A percentile compares a stretch with the other conserved stretches of the same genome.
phyloP scores from a whole-genome alignment of 495 filamentous ascomycete species.

The Thozetella sp. region DNA sequence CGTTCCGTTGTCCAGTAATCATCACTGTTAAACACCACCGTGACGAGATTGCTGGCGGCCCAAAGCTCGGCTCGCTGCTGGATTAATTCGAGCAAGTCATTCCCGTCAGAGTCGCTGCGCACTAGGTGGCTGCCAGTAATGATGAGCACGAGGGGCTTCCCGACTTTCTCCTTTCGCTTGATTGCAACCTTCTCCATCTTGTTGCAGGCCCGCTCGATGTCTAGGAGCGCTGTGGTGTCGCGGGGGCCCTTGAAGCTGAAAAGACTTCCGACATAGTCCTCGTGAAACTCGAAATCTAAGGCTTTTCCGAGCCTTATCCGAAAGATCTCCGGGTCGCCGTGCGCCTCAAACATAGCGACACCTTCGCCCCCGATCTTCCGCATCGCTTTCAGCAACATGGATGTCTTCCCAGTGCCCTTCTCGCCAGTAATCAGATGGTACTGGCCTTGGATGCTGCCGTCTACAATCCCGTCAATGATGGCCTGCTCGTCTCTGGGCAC shows the following conservation, averaged over 20 bases:
- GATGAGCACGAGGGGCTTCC: slow-evolving; percentile 74
- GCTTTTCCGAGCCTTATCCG: slow-evolving; percentile 83
- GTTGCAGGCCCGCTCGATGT: slow-evolving; percentile 94
- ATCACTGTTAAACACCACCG: slow-evolving; percentile 83
- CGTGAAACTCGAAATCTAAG: slow-evolving; percentile 81
- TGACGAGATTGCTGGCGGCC: slow-evolving; percentile 82
- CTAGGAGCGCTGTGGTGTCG: slow-evolving; percentile 82
- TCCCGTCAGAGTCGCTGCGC: slow-evolving; percentile 80
- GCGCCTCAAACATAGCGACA: slow-evolving; percentile 85
- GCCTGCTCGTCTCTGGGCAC: slow-evolving; percentile 73
- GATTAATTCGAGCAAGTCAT: slow-evolving; percentile 82
- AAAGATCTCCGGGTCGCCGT: slow-evolving; percentile 88
- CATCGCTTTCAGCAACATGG: slow-evolving; percentile 90
- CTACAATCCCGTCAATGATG: slow-evolving; percentile 72
- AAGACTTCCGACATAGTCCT: slow-evolving; percentile 88
- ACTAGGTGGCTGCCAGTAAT: slow-evolving; percentile 84
- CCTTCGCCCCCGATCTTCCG: slow-evolving; percentile 77
- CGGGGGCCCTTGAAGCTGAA: slow-evolving; percentile 88
- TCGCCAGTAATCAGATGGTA: slow-evolving; percentile 88
- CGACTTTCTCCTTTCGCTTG: slow-evolving; percentile 47
- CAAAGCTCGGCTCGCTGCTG: slow-evolving; percentile 91
- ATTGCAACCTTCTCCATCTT: slow-evolving; percentile 91
- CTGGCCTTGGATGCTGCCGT: slow-evolving; percentile 65
- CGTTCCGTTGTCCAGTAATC: slow-evolving; percentile 95
- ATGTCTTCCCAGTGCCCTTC: slow-evolving; percentile 88